A percentile compares a stretch with the other conserved stretches of the same genome.
Evolutionary conservation across 2,329 filamentous ascomycete species (phyloP).

Genomic region (Pyrenophora teres): DNA sequence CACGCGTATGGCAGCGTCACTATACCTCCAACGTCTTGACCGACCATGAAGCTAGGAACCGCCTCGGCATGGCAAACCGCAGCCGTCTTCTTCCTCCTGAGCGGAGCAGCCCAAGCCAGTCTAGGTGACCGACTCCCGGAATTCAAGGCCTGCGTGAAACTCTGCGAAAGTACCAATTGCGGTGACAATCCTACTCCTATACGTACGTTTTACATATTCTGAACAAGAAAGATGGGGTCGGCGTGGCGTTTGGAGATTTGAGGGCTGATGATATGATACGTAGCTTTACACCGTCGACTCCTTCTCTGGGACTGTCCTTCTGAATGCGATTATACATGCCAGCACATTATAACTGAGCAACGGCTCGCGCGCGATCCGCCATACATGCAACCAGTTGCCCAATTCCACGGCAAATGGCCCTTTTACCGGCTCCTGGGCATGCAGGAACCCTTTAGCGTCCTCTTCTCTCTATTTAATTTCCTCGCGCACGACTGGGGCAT

Average conservation of each 20-base stretch:
- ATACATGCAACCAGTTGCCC: slow-evolving; percentile 71
- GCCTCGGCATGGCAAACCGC: slow-evolving; percentile 30
- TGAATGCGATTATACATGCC: slow-evolving; percentile 98
- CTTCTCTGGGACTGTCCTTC: slow-evolving; percentile 89
- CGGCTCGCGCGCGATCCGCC: slow-evolving; percentile 69
- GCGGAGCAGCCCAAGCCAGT: slow-evolving; percentile 64
- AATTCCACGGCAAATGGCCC: slow-evolving; percentile 99
- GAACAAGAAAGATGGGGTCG: no score
- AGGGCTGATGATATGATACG: not conserved
- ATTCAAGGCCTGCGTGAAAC: slow-evolving; percentile 84
- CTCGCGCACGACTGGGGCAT: slow-evolving; percentile 82
- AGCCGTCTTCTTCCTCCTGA: slow-evolving; percentile 34
- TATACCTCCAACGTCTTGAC: not conserved
- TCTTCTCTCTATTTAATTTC: slow-evolving; percentile 93
- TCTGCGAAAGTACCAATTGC: slow-evolving; percentile 83
- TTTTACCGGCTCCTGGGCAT: slow-evolving; percentile 89
- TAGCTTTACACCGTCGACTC: slow-evolving; percentile 82
- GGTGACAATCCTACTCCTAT: slow-evolving; percentile 65
- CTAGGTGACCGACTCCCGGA: slow-evolving; percentile 83
- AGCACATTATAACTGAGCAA: slow-evolving; percentile 81
- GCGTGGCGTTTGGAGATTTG: no score
- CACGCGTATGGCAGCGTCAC: not conserved
- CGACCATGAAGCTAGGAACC: slow-evolving; percentile 35
- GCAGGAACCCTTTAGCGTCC: slow-evolving; percentile 91
- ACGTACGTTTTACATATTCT: slow-evolving; percentile 59